phyloP scores from a whole-genome alignment of 352 stramenopile species.

The Phytophthora litchii region DNA sequence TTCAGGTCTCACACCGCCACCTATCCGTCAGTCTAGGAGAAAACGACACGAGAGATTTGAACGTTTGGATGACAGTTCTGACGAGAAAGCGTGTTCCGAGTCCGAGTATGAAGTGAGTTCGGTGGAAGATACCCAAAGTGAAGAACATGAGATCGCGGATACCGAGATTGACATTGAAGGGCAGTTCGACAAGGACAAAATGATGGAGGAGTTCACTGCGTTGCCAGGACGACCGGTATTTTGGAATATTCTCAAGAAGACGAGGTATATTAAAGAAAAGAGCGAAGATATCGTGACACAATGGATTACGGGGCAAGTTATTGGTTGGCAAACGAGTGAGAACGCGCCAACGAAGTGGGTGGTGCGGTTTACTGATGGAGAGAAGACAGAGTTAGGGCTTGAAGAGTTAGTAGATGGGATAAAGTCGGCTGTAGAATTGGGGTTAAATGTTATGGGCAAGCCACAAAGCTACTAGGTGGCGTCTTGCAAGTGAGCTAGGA shows the following conservation, averaged over 20 bases:
- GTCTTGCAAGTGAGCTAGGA: background rate
- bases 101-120: background rate
- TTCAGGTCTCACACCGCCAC: background rate
- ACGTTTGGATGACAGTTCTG: constrained; percentile 6
- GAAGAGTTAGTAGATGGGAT: constrained; percentile 37
- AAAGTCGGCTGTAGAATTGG: constrained; percentile 8
- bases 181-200: constrained; percentile 22
- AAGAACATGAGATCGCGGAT: background rate
- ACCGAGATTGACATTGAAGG: constrained; percentile 1
- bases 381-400: constrained; percentile 16
- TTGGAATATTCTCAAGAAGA: constrained; percentile 35
- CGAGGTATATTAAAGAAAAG: constrained; percentile 12
- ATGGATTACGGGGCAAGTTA: constrained; percentile 33
- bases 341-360: constrained; percentile 21
- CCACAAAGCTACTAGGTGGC: constrained; percentile 5
- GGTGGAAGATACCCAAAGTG: background rate
- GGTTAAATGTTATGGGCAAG: constrained; percentile 24
- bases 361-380: constrained; percentile 29
- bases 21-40: background rate
- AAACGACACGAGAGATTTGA: constrained; percentile 2
- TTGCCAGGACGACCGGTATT: constrained; percentile 31
- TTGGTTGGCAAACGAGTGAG: constrained; percentile 25
- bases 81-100: background rate
- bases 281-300: constrained; percentile 19
- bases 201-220: constrained; percentile 31